phyloP scores from a whole-genome alignment of 371 early-diverging fungal genomes.

The Funneliformis caledonium region DNA sequence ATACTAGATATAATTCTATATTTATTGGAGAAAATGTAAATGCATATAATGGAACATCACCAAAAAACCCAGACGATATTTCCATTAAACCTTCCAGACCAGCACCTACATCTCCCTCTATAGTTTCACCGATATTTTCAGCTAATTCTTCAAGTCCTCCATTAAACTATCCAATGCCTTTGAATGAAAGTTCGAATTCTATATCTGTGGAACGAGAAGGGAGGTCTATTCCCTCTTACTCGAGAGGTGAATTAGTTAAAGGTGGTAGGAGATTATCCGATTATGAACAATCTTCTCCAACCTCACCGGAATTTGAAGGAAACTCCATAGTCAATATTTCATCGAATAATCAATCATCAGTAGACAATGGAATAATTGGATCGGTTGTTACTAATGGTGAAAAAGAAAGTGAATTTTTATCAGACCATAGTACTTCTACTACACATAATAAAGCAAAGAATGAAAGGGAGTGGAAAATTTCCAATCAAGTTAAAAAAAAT shows the following conservation, averaged over 20 bases:
- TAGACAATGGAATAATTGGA: neutral
- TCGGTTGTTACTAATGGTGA: neutral
- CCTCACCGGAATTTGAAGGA: constrained; percentile 1
- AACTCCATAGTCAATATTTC: neutral
- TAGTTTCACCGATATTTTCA: constrained; percentile 24
- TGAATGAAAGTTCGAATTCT: neutral
- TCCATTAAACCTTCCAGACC: constrained; percentile 35
- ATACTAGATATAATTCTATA: constrained; percentile 22
- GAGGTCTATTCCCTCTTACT: neutral
- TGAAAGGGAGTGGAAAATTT: constrained; percentile 42
- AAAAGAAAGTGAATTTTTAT: constrained; percentile 43
- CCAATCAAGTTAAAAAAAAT: constrained; percentile 11
- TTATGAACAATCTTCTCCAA: constrained; percentile 8
- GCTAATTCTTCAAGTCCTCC: constrained; percentile 35
- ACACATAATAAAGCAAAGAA: constrained; percentile 41
- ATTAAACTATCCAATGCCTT: constrained; percentile 4
- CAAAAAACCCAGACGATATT: neutral
- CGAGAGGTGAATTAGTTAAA: neutral
- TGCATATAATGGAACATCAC: neutral
- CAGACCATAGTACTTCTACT: constrained; percentile 41
- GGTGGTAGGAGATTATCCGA: neutral
- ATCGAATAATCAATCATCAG: neutral
- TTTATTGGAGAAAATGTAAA: constrained; percentile 19
- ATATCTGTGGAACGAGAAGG: neutral
- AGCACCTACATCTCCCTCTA: constrained; percentile 18